These are phyloP conservation scores for Plasmodium knowlesi DNA, from an alignment of 169 alveolate species.

Conservation along the genomic window DNA sequence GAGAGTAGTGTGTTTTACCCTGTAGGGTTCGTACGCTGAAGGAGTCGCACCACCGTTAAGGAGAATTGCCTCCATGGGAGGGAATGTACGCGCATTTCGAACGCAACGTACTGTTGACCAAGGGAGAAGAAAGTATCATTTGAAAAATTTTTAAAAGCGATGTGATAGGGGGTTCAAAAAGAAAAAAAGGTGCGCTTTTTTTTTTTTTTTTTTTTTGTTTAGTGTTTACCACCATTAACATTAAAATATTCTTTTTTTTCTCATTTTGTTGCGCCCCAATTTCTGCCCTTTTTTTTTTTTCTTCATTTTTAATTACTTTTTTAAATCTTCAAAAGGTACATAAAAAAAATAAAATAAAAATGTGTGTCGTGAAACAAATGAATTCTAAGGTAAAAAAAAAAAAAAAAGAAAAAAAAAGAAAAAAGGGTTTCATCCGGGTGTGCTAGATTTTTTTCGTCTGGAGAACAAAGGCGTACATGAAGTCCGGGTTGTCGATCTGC, in stretches of 20 bases:
- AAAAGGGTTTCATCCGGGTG: not conserved
- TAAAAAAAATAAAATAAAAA: not conserved
- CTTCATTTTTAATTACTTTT: not conserved
- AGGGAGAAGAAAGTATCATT: not conserved
- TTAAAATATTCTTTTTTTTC: too few relatives aligned
- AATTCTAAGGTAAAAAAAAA: not conserved
- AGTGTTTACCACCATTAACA: not conserved
- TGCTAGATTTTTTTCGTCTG: slow-evolving; percentile 13
- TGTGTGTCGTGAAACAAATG: not conserved
- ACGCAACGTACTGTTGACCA: not conserved
- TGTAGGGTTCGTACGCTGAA: not conserved
- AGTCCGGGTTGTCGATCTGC: slow-evolving; percentile 41
- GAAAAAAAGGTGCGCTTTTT: not conserved
- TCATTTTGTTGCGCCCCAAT: not conserved
- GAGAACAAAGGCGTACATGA: slow-evolving; percentile 59
- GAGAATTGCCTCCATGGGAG: not conserved
- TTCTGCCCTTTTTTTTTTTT: not conserved
- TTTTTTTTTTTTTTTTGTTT: too few relatives aligned
- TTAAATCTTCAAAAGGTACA: not conserved
- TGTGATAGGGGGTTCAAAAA: not conserved
- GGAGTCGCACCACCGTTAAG: not conserved
- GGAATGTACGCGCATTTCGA: not conserved
- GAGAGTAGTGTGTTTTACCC: not conserved
- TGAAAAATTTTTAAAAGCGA: not conserved
- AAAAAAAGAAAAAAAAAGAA: not conserved